Evolutionary conservation across 1,139 yeast species (phyloP), one percentile per base, ranked within the genome.

Genomic region (Saccharomycopsis crataegensis): DNA sequence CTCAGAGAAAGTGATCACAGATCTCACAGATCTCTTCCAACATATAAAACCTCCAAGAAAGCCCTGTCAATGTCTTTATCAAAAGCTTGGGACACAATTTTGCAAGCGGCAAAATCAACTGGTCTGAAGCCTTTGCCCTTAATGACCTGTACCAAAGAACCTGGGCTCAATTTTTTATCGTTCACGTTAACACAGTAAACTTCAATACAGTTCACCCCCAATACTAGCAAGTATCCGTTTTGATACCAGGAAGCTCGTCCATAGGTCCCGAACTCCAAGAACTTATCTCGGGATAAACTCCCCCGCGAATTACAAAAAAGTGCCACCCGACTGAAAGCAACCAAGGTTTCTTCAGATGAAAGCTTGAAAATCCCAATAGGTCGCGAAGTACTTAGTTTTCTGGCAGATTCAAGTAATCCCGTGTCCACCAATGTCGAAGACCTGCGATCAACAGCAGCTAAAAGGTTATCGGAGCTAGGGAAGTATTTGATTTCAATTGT

Each of bases 281-380:
- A 49, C 32, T 17, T n/a, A n/a, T 51, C 43, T 17, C 51, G 28
- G 12, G 51, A 22, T 9, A 46, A 50, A 17, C 8, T 28, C 11
- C 53, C 53, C n/a, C 33, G 6, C 5, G 34, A 22, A 14, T 46
- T 50, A 36, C 53, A 50, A 31, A 50, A 45, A 31, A 50, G 41
- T 11, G 51, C 53, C 43, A 50, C 16, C n/a, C 33, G 31, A 33
- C 34, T 38, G 7, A 46, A 22, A 16, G 45, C 53, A n/a, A 41
- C 50, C 31, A 50, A 47, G 8, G n/a, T 28, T 14, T 50, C 53
- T 14, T 31, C 28, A 22, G 28, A 22, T 4, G 4, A 22, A 22
- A 22, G 28, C 28, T 22, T 22, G 28, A 22, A 22, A 22, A 22
- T 22, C 28, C 28, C 28, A 22, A 22, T 22, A 22, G 28, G 28